phyloP scores from a whole-genome alignment of 495 filamentous ascomycete genomes.

The Umbilicaria muhlenbergii region DNA sequence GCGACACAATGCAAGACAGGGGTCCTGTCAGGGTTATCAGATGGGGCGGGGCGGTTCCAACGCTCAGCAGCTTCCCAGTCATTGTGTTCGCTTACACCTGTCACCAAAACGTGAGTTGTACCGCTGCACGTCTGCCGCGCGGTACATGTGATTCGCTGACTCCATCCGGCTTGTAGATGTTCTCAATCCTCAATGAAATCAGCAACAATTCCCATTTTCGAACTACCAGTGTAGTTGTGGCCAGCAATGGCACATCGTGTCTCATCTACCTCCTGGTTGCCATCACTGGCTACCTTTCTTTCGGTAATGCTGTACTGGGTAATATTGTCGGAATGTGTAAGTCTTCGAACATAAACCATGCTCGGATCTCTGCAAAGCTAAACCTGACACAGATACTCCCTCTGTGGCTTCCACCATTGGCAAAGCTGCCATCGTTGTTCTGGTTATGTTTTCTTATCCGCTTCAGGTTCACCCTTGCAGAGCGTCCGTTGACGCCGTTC shows the following conservation, averaged over 20 bases:
- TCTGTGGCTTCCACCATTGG: slow-evolving; percentile 79
- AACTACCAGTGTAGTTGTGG: slow-evolving; percentile 62
- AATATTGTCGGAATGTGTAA: slow-evolving; percentile 90
- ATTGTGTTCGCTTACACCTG: slow-evolving; percentile 98
- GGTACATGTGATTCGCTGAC: background rate
- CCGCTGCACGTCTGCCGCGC: background rate
- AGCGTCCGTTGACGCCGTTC: slow-evolving; percentile 78
- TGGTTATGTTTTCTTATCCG: slow-evolving; percentile 95
- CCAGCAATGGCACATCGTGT: slow-evolving; percentile 70
- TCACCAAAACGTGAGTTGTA: slow-evolving; percentile 71
- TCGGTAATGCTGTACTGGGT: slow-evolving; percentile 68
- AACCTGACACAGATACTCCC: slow-evolving; percentile 37
- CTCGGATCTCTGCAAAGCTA: background rate
- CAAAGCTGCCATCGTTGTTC: slow-evolving; percentile 84
- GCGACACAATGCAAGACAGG: slow-evolving; percentile 57
- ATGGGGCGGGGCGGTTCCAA: slow-evolving; percentile 64
- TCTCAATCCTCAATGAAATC: slow-evolving; percentile 94
- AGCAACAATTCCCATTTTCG: slow-evolving; percentile 66
- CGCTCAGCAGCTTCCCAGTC: slow-evolving; percentile 76
- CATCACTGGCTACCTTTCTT: slow-evolving; percentile 89
- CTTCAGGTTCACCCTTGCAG: slow-evolving; percentile 91
- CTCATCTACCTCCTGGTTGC: slow-evolving; percentile 79
- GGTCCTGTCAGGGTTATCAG: slow-evolving; percentile 56
- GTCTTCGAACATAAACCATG: slow-evolving; percentile 6
- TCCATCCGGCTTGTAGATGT: slow-evolving; percentile 50